Evolutionary conservation across 2,329 filamentous ascomycete genomes (phyloP), one percentile per base, ranked within the genome.

Genomic region (Fusarium denticulatum): DNA sequence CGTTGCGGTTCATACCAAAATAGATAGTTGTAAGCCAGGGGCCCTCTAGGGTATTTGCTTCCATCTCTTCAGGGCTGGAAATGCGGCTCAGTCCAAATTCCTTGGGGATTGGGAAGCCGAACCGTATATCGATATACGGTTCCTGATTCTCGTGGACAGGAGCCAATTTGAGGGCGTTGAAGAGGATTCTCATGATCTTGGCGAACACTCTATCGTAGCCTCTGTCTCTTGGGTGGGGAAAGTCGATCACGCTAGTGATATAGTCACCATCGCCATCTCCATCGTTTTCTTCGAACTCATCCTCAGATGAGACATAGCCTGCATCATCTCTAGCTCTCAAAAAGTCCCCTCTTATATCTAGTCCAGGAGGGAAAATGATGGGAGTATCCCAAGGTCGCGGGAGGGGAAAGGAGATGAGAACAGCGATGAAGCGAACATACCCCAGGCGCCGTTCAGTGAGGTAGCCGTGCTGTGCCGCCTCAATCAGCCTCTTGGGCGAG

Each of bases 331-430:
- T 20, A 3, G 28, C 36, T 7, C 18, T 30, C 8, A 28, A 47
- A 12, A 28, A 11, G 9, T 40, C 15, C 12, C 39, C 4, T 16
- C 18, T 24, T 2, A 13, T 5, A 3, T 18, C 18, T 2, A 28
- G 20, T 3, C 50, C 61, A 22, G 32, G 45, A 3, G 62, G 42
- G 10, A 67, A 67, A 2, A 60, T 14, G 5, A 67, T 36, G 2
- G 64, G 62, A 16, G 39, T 30, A 30, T 67, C 64, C 64, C 52
- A 67, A 1, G 64, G 64, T 30, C 52, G 65, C 4, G 64, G 64
- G 1, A 67, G 62, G 10, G 64, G 62, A 15, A 67, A 67, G 10
- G 52, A 50, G 7, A 67, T 60, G 9, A 56, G 52, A 52, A 67
- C 62, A 28, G 62, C 64, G 7, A 67, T 34, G 0, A 16, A 34